Evolutionary conservation across 1,284 basidiomycete species (phyloP), one percentile per base, ranked within the genome.

Genomic region (Gomphus bonarii): DNA sequence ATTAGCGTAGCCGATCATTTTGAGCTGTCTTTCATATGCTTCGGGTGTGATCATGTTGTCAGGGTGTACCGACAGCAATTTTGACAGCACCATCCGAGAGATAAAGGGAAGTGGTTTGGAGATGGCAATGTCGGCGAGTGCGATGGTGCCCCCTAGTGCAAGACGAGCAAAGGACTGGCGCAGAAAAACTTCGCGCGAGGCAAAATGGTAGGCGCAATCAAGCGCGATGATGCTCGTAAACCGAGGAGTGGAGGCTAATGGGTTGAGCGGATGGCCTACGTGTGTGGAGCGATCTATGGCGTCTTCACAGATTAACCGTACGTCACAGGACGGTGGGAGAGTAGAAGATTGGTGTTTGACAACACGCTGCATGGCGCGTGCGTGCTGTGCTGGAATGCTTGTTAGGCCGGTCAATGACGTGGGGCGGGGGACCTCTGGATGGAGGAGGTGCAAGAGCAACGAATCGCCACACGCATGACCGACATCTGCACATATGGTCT

Each of bases 391-490:
- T 9, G 67, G 54, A 4, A 85, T 70, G 57, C 78, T 81, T 11
- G 85, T 86, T 40, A 89, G 79, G 9, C 82, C 86, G 20, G 72
- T 72, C 10, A 89, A 62, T 55, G 68, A 63, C 1, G 70, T 66
- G 7, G 79, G 82, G 9, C 73, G 74, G 12, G 79, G 76, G 25
- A 80, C 69, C 38, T 67, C 62, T 18, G 73, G 69, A 62, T 72
- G 67, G 3, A 70, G 70, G 40, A 80, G 68, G 14, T 78, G 73
- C 42, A 77, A 61, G 55, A 86, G 65, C 9, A 88, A 71, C 0
- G 84, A 87, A 67, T 87, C 85, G 44, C 85, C 85, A 28, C 79
- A 80, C 25, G 84, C 85, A 66, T 85, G 80, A 9, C 85, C 86
- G 28, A 88, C 80, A 66, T 89, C 83, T 82, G 58, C 42, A 40